phyloP scores from a whole-genome alignment of 371 early-diverging fungal genomes.

The Mortierella sp. region DNA sequence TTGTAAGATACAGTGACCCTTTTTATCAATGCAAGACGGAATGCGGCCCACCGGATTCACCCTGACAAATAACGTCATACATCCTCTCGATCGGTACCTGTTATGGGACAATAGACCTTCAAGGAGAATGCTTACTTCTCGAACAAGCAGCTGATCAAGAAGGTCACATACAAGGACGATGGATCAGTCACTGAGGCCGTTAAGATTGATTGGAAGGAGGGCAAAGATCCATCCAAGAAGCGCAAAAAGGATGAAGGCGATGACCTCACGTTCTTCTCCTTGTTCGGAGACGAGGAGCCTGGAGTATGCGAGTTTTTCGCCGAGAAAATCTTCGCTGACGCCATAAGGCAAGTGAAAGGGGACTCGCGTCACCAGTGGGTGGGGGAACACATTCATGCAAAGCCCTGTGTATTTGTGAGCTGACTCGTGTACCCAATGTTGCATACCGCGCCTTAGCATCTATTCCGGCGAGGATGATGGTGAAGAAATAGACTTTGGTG shows the following conservation, averaged over 20 bases:
- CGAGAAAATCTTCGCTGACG: constrained; percentile 51
- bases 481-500: constrained; percentile 33
- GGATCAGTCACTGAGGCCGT: constrained; percentile 56
- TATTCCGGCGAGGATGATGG: constrained; percentile 25
- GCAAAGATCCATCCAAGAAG: constrained; percentile 58
- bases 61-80: background rate
- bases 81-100: background rate
- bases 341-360: constrained; percentile 19
- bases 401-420: too few species aligned
- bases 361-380: background rate
- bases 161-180: constrained; percentile 58
- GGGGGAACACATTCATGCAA: too few species aligned
- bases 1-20: constrained; percentile 49
- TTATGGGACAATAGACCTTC: constrained; percentile 55
- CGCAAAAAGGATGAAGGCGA: constrained; percentile 58
- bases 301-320: constrained; percentile 50
- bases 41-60: too few species aligned
- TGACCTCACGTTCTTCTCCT: constrained; percentile 57
- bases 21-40: too few species aligned
- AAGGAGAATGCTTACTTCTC: constrained; percentile 65
- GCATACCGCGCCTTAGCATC: constrained; percentile 3
- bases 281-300: constrained; percentile 59
- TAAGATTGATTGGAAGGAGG: constrained; percentile 63
- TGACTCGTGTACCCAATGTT: background rate
- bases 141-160: constrained; percentile 66